These are phyloP conservation scores for Panicum virgatum DNA, from an alignment of 202 grass and related monocot genomes.

Conservation along the genomic window DNA sequence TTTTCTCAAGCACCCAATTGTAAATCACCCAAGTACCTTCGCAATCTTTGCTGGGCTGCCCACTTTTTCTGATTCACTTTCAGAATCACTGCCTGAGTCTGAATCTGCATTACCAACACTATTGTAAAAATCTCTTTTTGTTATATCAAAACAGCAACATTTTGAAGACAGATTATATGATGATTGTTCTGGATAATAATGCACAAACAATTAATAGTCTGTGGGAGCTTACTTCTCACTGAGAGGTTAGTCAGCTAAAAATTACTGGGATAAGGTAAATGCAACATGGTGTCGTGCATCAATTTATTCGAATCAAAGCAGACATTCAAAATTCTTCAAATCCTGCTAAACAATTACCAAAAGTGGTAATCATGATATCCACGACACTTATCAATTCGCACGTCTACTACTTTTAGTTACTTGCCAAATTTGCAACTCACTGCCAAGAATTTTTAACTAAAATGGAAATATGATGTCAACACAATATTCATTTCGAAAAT, in stretches of 20 bases:
- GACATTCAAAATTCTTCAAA: not conserved
- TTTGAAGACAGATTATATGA: not conserved
- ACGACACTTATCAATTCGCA: not conserved
- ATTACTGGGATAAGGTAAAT: not conserved
- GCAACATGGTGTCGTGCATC: not conserved
- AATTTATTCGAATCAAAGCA: not conserved
- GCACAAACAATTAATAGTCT: not conserved
- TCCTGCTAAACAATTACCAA: not conserved
- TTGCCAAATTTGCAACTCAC: not conserved
- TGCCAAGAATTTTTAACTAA: not conserved
- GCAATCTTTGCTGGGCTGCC: conserved; percentile 56
- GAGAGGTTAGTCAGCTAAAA: not conserved
- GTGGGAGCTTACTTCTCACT: not conserved
- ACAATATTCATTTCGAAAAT: not conserved
- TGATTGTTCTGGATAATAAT: not conserved
- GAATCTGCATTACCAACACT: conserved; percentile 63
- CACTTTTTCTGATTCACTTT: conserved; percentile 60
- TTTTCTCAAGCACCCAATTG: conserved; percentile 7
- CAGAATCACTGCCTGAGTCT: conserved; percentile 72
- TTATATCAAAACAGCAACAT: not conserved
- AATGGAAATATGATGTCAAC: not conserved
- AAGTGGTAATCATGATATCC: not conserved
- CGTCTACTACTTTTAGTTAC: not conserved
- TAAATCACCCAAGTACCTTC: conserved; percentile 57
- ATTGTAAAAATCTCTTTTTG: not conserved